phyloP scores from a whole-genome alignment of 2,329 filamentous ascomycete species.

The Talaromyces sp. region DNA sequence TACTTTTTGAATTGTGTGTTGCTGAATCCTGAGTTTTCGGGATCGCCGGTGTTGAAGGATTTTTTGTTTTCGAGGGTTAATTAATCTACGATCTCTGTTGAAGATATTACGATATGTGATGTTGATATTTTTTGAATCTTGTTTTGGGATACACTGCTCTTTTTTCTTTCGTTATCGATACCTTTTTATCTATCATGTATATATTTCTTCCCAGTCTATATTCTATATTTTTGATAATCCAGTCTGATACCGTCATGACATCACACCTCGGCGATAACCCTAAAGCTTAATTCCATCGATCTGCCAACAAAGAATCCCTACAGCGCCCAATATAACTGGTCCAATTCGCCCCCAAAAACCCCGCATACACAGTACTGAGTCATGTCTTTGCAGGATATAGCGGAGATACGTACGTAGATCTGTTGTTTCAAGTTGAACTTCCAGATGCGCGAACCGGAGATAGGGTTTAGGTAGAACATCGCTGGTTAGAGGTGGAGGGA shows the following conservation, averaged over 20 bases:
- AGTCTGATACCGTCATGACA: neutral
- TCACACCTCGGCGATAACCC: neutral
- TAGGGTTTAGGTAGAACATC: neutral
- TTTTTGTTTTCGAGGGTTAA: constrained; percentile 18
- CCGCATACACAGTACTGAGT: neutral
- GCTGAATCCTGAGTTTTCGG: constrained; percentile 89
- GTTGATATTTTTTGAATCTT: neutral
- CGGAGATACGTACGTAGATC: neutral
- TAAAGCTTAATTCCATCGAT: neutral
- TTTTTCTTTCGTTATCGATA: neutral
- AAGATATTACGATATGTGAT: neutral
- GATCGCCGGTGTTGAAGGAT: constrained; percentile 50
- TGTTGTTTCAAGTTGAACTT: neutral
- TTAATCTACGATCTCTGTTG: neutral
- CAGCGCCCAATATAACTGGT: neutral
- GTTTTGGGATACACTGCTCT: neutral
- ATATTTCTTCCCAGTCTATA: neutral
- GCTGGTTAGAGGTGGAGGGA: neutral
- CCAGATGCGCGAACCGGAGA: neutral
- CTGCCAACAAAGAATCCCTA: neutral
- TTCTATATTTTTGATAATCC: neutral
- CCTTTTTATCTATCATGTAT: neutral
- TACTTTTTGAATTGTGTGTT: constrained; percentile 95
- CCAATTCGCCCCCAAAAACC: neutral
- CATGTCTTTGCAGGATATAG: neutral